Evolutionary conservation across 129 eudicot genomes (phyloP).

Genomic region (Apium graveolens): DNA sequence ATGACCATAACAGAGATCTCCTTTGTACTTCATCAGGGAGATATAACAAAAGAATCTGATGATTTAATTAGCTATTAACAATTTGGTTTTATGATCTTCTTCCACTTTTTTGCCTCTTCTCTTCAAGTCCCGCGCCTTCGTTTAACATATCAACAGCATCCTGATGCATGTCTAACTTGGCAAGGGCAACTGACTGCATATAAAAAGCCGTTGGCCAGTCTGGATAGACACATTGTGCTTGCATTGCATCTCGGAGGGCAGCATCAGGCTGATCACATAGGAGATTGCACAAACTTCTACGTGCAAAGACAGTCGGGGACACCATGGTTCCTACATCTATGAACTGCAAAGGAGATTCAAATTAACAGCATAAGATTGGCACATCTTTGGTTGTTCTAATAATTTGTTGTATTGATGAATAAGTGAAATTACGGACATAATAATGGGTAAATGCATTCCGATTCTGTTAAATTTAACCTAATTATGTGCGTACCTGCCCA

Average conservation of each 20-base stretch:
- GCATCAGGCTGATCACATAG: slow-evolving; percentile 77
- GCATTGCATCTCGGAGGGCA: slow-evolving; percentile 91
- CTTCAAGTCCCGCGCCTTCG: slow-evolving; percentile 70
- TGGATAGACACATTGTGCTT: slow-evolving; percentile 70
- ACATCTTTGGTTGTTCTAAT: background rate
- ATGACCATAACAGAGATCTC: background rate
- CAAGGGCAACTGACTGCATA: slow-evolving; percentile 84
- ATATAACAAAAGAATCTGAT: background rate
- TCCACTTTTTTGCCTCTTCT: slow-evolving; percentile 52
- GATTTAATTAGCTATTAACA: background rate
- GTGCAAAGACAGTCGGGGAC: slow-evolving; percentile 72
- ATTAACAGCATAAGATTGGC: background rate
- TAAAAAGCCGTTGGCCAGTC: slow-evolving; percentile 86
- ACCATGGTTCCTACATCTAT: slow-evolving; percentile 71
- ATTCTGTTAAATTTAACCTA: background rate
- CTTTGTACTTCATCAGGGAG: background rate
- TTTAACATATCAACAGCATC: slow-evolving; percentile 76
- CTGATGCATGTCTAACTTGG: slow-evolving; percentile 74
- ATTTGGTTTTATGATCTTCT: slow-evolving; percentile 21
- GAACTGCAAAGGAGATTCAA: slow-evolving; percentile 35
- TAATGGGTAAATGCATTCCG: background rate
- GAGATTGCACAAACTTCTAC: slow-evolving; percentile 63
- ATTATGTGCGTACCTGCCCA: background rate
- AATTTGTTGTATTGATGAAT: background rate
- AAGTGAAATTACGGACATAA: background rate